phyloP scores from a whole-genome alignment of 1,284 basidiomycete genomes.

The Albatrellus sp. region DNA sequence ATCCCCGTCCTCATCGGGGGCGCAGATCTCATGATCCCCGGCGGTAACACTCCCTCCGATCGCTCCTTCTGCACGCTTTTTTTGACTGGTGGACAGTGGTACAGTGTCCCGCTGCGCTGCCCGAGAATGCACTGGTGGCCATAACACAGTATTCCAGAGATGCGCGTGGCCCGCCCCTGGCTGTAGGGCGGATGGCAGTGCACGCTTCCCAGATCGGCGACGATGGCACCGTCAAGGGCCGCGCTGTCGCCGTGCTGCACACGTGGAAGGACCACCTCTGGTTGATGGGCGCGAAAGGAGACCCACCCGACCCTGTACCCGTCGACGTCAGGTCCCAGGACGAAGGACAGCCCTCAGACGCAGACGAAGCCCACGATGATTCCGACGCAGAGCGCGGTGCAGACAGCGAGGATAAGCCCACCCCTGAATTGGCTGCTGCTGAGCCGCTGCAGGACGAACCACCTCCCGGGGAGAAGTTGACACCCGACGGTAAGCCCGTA shows the following conservation, averaged over 20 bases:
- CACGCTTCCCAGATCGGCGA: conserved; percentile 23
- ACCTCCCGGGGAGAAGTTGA: conserved; percentile 8
- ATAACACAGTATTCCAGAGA: conserved; percentile 34
- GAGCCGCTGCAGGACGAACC: conserved; percentile 4
- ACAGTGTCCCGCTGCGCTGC: conserved; percentile 13
- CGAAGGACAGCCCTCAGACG: conserved; percentile 6
- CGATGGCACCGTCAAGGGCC: conserved; percentile 44
- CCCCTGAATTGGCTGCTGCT: neutral
- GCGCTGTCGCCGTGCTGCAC: conserved; percentile 59
- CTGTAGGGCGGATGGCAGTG: conserved; percentile 58
- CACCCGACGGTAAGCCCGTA: conserved; percentile 9
- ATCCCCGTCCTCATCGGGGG: conserved; percentile 56
- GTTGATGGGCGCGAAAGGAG: conserved; percentile 48
- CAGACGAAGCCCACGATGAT: too few species aligned
- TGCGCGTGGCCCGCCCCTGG: conserved; percentile 40
- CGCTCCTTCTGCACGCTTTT: conserved; percentile 1
- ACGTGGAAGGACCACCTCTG: conserved; percentile 64
- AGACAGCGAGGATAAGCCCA: too few species aligned
- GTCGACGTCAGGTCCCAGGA: conserved; percentile 13
- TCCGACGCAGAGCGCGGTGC: too few species aligned
- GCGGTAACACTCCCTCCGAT: conserved; percentile 34
- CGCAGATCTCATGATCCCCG: conserved; percentile 72
- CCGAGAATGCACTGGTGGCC: conserved; percentile 41
- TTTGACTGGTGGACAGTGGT: conserved; percentile 2
- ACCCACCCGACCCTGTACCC: conserved; percentile 32